Evolutionary conservation across 768 basidiomycete genomes (phyloP).

Genomic region (Hygrophorus pudorinus): DNA sequence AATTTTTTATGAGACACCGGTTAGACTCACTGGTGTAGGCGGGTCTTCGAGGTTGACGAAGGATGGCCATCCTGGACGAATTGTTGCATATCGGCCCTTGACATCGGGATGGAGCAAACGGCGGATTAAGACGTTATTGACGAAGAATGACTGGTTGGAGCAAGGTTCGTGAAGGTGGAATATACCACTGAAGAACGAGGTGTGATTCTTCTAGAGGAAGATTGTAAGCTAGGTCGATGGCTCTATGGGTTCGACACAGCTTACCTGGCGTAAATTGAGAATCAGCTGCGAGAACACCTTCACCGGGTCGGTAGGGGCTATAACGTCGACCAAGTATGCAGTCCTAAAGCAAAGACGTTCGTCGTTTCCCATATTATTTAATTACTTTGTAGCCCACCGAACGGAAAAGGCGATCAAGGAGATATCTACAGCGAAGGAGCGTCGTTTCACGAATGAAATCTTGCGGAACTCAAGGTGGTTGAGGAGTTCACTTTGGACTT

Average conservation of each 20-base stretch:
- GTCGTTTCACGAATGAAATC: too few relatives aligned
- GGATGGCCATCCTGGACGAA: background rate
- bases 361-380: background rate
- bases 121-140: constrained; percentile 27
- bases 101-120: constrained; percentile 1
- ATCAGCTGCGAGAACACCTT: constrained; percentile 27
- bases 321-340: constrained; percentile 42
- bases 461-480: too few relatives aligned
- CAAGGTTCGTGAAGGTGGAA: constrained; percentile 34
- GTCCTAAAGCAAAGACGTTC: constrained; percentile 19
- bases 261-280: constrained; percentile 27
- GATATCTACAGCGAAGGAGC: constrained; percentile 28
- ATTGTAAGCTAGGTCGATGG: background rate
- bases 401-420: constrained; percentile 31
- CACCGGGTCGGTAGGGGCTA: constrained; percentile 26
- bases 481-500: too few relatives aligned
- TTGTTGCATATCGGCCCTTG: background rate
- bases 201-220: background rate
- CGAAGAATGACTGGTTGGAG: constrained; percentile 46
- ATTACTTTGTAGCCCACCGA: constrained; percentile 21
- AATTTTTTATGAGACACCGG: background rate
- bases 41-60: background rate
- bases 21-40: background rate
- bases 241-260: background rate
- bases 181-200: constrained; percentile 28